These are phyloP conservation scores for Trichophyton benhamiae DNA, from an alignment of 2,329 filamentous ascomycete genomes.

Conservation along the genomic window DNA sequence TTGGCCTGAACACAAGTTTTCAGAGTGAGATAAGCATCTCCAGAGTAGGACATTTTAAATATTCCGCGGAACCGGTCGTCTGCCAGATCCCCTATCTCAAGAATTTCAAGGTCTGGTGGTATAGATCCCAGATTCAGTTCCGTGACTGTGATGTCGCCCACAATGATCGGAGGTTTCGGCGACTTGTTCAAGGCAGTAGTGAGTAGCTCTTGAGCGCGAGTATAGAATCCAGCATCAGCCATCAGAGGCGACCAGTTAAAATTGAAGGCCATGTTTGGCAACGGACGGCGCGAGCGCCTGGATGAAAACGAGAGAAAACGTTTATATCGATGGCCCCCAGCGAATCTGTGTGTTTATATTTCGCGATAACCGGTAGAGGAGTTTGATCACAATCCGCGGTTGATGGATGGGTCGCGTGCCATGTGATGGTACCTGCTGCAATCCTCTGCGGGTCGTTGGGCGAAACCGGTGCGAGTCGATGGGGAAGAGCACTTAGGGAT, in stretches of 20 bases:
- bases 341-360: neutral
- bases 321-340: neutral
- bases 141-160: slow-evolving; percentile 97
- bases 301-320: neutral
- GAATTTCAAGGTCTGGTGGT: slow-evolving; percentile 86
- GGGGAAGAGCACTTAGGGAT: neutral
- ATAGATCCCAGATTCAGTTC: slow-evolving; percentile 94
- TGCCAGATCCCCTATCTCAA: slow-evolving; percentile 94
- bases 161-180: slow-evolving; percentile 94
- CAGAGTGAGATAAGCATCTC: slow-evolving; percentile 87
- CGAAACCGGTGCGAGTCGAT: neutral
- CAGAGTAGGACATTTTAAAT: slow-evolving; percentile 98
- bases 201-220: slow-evolving; percentile 82
- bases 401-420: neutral
- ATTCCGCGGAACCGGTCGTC: slow-evolving; percentile 96
- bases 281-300: neutral
- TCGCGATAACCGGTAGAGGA: neutral
- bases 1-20: slow-evolving; percentile 97
- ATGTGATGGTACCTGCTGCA: slow-evolving; percentile 2
- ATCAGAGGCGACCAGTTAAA: slow-evolving; percentile 99
- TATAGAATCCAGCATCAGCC: slow-evolving; percentile 83
- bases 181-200: slow-evolving; percentile 95
- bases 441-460: neutral
- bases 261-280: slow-evolving; percentile 80
- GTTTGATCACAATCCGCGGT: neutral